These are phyloP conservation scores for Polyporus arcularius DNA, from an alignment of 768 basidiomycete species.

Conservation along the genomic window DNA sequence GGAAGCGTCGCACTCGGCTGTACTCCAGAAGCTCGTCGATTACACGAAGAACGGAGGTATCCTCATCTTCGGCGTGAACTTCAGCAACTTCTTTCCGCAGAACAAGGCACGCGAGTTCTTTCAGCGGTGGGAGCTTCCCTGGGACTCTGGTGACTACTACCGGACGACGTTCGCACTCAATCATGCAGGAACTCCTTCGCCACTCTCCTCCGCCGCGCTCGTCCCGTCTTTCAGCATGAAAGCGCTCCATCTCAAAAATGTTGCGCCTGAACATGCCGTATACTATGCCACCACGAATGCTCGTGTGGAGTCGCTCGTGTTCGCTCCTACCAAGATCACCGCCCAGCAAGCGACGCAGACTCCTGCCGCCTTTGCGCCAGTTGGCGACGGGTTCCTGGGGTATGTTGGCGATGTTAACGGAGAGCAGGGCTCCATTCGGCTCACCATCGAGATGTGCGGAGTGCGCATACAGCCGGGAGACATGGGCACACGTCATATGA, in stretches of 20 bases:
- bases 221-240: slow-evolving; percentile 39
- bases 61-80: slow-evolving; percentile 38
- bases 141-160: slow-evolving; percentile 42
- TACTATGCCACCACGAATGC: slow-evolving; percentile 30
- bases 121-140: slow-evolving; percentile 29
- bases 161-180: slow-evolving; percentile 41
- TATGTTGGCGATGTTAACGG: slow-evolving; percentile 39
- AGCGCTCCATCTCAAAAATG: slow-evolving; percentile 36
- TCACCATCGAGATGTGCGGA: slow-evolving; percentile 21
- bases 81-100: slow-evolving; percentile 32
- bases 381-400: slow-evolving; percentile 34
- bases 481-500: slow-evolving; percentile 2
- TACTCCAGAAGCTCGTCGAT: slow-evolving; percentile 36
- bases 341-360: slow-evolving; percentile 23
- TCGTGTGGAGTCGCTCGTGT: slow-evolving; percentile 26
- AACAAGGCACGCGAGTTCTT: slow-evolving; percentile 21
- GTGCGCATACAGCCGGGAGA: slow-evolving; percentile 12
- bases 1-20: slow-evolving; percentile 20
- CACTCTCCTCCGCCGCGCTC: slow-evolving; percentile 5
- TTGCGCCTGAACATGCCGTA: slow-evolving; percentile 30
- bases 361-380: slow-evolving; percentile 22
- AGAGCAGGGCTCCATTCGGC: slow-evolving; percentile 24
- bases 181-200: slow-evolving; percentile 11
- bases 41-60: slow-evolving; percentile 41
- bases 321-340: slow-evolving; percentile 7